Conservation (phyloP, 257 asterid species). For the Linaria vulgaris region DNA sequence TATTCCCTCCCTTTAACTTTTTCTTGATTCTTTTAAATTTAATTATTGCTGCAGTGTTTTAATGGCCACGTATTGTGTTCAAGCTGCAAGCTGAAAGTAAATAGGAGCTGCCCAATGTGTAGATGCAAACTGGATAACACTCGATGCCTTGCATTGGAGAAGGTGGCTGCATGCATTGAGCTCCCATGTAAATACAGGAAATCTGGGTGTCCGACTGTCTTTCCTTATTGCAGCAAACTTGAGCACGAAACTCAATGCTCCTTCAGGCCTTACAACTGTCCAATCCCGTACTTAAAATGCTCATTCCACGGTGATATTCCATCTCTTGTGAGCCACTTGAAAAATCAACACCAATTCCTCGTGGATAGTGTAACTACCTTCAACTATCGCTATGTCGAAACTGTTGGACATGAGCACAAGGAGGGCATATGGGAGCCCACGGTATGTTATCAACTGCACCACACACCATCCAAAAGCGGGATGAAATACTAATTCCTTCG, state of each 20-base stretch:
- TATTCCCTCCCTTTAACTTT: too few relatives aligned
- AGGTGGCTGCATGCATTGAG: conserved; percentile 66
- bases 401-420: conserved; percentile 59
- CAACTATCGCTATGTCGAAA: conserved; percentile 60
- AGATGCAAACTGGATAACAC: conserved; percentile 69
- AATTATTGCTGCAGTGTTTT: conserved; percentile 43
- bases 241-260: conserved; percentile 63
- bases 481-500: too few relatives aligned
- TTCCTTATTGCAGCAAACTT: conserved; percentile 58
- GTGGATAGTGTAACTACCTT: conserved; percentile 60
- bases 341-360: conserved; percentile 59
- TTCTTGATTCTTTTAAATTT: too few relatives aligned
- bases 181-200: conserved; percentile 64
- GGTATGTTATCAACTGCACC: conserved; percentile 18
- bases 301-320: conserved; percentile 57
- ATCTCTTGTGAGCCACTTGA: conserved; percentile 52
- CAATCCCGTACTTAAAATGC: conserved; percentile 68
- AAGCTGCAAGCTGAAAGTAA: conserved; percentile 63
- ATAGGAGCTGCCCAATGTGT: conserved; percentile 70
- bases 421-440: conserved; percentile 74
- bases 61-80: conserved; percentile 63
- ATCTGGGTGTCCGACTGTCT: conserved; percentile 55
- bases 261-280: conserved; percentile 63
- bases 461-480: too few relatives aligned
- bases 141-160: conserved; percentile 65